Conservation (phyloP, 345 rosid genomes). For the Raphanus sativus region DNA sequence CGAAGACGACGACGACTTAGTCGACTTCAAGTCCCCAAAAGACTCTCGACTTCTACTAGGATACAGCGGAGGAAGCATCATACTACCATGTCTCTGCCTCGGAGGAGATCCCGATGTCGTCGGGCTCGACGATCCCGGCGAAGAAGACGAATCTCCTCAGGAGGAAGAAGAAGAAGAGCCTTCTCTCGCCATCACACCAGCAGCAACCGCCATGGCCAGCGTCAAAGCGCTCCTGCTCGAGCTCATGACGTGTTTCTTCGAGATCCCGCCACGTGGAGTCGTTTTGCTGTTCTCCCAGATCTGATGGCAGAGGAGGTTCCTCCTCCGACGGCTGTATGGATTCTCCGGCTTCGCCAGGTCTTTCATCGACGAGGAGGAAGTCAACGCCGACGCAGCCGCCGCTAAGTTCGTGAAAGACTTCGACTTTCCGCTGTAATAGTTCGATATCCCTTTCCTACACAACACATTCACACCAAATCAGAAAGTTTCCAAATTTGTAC, state of each 20-base stretch:
- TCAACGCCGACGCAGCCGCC: slow-evolving; percentile 50
- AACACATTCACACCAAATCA: slow-evolving; percentile 1
- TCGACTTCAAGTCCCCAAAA: slow-evolving; percentile 29
- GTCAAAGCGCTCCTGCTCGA: slow-evolving; percentile 70
- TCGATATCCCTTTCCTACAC: slow-evolving; percentile 80
- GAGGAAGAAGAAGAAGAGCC: slow-evolving; percentile 50
- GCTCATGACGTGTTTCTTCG: slow-evolving; percentile 55
- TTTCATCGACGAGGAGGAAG: slow-evolving; percentile 46
- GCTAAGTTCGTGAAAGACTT: slow-evolving; percentile 70
- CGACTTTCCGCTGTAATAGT: slow-evolving; percentile 77
- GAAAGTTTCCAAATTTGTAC: slow-evolving; percentile 14
- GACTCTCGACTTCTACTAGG: slow-evolving; percentile 47
- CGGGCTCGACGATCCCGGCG: slow-evolving; percentile 48
- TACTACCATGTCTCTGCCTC: slow-evolving; percentile 27
- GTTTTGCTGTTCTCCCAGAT: slow-evolving; percentile 60
- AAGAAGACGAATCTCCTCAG: slow-evolving; percentile 45
- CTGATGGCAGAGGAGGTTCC: slow-evolving; percentile 59
- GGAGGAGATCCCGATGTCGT: slow-evolving; percentile 49
- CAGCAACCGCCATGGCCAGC: slow-evolving; percentile 67
- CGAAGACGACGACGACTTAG: slow-evolving; percentile 14
- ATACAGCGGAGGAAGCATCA: slow-evolving; percentile 63
- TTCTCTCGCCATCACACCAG: slow-evolving; percentile 58
- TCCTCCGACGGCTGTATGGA: slow-evolving; percentile 51
- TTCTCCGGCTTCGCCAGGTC: slow-evolving; percentile 82
- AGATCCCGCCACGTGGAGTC: slow-evolving; percentile 51